Evolutionary conservation across 345 rosid genomes (phyloP).

Genomic region (Kernera saxatilis): DNA sequence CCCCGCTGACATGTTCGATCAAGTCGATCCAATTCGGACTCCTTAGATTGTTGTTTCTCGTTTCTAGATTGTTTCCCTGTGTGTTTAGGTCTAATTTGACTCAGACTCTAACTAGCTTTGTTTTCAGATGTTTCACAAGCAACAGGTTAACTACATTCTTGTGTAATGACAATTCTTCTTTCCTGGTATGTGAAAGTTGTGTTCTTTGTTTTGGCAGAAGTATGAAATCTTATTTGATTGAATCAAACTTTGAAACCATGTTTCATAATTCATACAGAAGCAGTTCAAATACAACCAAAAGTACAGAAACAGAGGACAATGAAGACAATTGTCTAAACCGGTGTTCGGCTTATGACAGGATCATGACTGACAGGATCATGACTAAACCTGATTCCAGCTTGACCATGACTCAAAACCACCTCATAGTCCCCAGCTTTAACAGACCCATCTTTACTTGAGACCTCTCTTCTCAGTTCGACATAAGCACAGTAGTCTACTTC

Average conservation of each 20-base stretch:
- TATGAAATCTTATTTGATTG: neutral
- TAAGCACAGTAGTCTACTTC: conserved; percentile 78
- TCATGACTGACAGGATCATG: conserved; percentile 13
- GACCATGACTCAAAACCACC: conserved; percentile 36
- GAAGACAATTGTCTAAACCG: neutral
- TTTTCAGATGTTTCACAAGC: neutral
- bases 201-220: neutral
- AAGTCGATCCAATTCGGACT: conserved; percentile 46
- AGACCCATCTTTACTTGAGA: conserved; percentile 23
- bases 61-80: neutral
- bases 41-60: conserved; percentile 31
- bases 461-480: conserved; percentile 49
- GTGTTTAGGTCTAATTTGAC: conserved; percentile 13
- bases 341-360: conserved; percentile 19
- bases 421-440: conserved; percentile 46
- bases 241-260: conserved; percentile 9
- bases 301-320: conserved; percentile 15
- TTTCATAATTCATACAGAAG: conserved; percentile 5
- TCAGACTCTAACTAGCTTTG: neutral
- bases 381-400: conserved; percentile 42
- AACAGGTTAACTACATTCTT: conserved; percentile 7
- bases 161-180: conserved; percentile 14
- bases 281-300: conserved; percentile 2
- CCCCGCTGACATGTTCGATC: conserved; percentile 68
- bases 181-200: neutral